Percentiles rank a stretch among this genome's conserved stretches.
phyloP scores from a whole-genome alignment of 1,139 yeast genomes.

The Pichiaceae sp. region DNA sequence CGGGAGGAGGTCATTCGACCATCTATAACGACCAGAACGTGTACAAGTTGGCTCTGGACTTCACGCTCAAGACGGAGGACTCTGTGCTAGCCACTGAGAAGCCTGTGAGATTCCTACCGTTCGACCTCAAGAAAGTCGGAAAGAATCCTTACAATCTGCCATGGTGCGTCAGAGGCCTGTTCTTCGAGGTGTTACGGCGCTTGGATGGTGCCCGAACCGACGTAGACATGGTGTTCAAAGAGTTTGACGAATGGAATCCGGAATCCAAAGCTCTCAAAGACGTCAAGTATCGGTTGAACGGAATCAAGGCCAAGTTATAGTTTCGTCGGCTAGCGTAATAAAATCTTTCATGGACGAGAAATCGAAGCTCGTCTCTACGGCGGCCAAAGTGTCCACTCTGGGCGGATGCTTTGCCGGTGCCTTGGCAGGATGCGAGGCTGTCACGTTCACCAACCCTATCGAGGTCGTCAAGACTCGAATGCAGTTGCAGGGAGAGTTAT shows the following conservation, averaged over 20 bases:
- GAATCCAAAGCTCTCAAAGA: slow-evolving; percentile 74
- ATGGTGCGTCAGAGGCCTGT: slow-evolving; percentile 83
- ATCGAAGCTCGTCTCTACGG: neutral
- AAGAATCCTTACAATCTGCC: slow-evolving; percentile 81
- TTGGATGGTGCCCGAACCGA: slow-evolving; percentile 39
- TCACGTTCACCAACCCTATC: slow-evolving; percentile 91
- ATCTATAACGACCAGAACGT: slow-evolving; percentile 82
- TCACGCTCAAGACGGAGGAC: slow-evolving; percentile 69
- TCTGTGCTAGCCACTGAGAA: slow-evolving; percentile 15
- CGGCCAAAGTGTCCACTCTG: slow-evolving; percentile 46
- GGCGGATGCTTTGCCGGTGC: slow-evolving; percentile 95
- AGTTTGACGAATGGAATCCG: slow-evolving; percentile 82
- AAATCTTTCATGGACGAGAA: no score
- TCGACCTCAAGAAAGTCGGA: slow-evolving; percentile 53
- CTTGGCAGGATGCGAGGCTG: slow-evolving; percentile 95
- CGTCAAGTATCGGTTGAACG: slow-evolving; percentile 74
- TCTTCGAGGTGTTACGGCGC: slow-evolving; percentile 42
- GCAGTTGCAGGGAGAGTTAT: slow-evolving; percentile 92
- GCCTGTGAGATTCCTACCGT: slow-evolving; percentile 53
- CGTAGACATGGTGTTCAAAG: slow-evolving; percentile 50
- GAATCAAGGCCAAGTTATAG: slow-evolving; percentile 41
- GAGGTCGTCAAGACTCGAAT: slow-evolving; percentile 90
- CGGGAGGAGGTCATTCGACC: slow-evolving; percentile 92
- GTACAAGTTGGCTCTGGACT: slow-evolving; percentile 69
- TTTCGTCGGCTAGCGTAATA: neutral